These are phyloP conservation scores for Leishmania aethiopica DNA, from an alignment of 208 protist species.

Conservation along the genomic window DNA sequence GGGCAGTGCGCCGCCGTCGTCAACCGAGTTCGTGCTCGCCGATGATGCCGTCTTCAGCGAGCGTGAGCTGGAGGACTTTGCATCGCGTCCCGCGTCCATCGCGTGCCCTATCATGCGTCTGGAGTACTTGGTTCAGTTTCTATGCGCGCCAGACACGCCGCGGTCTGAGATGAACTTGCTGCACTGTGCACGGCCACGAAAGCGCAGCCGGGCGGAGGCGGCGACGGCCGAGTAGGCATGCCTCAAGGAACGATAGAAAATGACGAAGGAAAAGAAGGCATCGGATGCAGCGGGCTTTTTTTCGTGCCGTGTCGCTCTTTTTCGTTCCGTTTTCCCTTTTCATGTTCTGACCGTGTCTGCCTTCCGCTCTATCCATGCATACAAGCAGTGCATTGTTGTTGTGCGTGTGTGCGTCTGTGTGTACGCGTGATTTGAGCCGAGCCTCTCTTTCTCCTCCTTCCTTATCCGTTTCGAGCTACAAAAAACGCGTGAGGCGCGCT, in stretches of 20 bases:
- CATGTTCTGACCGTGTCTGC: neutral
- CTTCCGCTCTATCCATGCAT: neutral
- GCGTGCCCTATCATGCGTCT: conserved; percentile 45
- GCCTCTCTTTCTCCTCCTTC: neutral
- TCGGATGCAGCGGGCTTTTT: neutral
- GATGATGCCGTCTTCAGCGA: conserved; percentile 58
- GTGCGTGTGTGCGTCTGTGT: neutral
- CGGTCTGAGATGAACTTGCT: conserved; percentile 32
- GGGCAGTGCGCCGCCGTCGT: neutral
- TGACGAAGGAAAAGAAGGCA: neutral
- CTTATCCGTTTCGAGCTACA: neutral
- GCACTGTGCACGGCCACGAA: conserved; percentile 14
- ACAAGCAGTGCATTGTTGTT: neutral
- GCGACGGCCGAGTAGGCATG: neutral
- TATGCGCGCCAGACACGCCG: conserved; percentile 44
- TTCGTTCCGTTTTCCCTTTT: neutral
- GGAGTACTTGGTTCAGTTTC: conserved; percentile 69
- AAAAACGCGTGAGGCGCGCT: neutral
- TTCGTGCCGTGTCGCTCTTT: neutral
- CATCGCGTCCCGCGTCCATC: neutral
- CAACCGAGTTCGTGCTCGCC: conserved; percentile 41
- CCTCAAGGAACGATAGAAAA: neutral
- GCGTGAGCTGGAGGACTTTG: conserved; percentile 42
- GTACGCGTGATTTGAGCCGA: neutral
- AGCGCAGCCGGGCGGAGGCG: conserved; percentile 22